Base-by-base conservation (phyloP, 306 rosid genomes). In the Casuarina glauca region DNA sequence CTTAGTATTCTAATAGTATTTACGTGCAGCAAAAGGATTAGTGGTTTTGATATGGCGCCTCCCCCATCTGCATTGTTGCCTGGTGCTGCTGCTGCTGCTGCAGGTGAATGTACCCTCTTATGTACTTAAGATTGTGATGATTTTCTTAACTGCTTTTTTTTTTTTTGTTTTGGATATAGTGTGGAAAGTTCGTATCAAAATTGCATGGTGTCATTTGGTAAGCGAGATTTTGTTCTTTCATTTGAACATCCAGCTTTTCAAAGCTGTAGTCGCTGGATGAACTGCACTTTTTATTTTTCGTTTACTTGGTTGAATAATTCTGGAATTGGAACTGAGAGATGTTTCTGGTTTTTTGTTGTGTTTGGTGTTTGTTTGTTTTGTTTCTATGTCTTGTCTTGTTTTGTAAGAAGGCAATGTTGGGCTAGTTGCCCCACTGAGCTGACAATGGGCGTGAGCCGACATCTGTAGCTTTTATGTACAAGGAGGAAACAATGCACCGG, bases 391-490 rank as follows among this genome's bases (percentile, higher is more conserved):
- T 83, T 88, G 90, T 95, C 87, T 79, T 89, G 85, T 93, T 90
- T 84, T 92, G 92, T 89, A 84, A 95, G 99, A 95, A 89, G 99
- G 93, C 97, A 93, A 95, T 93, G 96, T 92, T 88, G 97, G 97
- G 92, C 93, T 88, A 92, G 96, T 95, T 87, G 97, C 95, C 98
- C 98, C 97, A 91, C 89, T 95, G 97, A 91, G 98, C 95, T 92
- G 97, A 91, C 96, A 91, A 93, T 89, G 97, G 97, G 93, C 87
- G 97, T 95, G 99, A 91, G 97, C 99, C 84, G 99, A 91, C 96
- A 71, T 90, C 99, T 91, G 96, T 95, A 89, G 99, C 99, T 95
- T 91, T 95, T 86, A 91, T 91, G 88, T 88, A 90, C 97, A 87
- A 82, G 97, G 94, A 93, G 93, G 97, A 87, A 88, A 88, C 97